Evolutionary conservation across 2,329 filamentous ascomycete species (phyloP), one percentile per base, ranked within the genome.

Genomic region (Beauveria australis): DNA sequence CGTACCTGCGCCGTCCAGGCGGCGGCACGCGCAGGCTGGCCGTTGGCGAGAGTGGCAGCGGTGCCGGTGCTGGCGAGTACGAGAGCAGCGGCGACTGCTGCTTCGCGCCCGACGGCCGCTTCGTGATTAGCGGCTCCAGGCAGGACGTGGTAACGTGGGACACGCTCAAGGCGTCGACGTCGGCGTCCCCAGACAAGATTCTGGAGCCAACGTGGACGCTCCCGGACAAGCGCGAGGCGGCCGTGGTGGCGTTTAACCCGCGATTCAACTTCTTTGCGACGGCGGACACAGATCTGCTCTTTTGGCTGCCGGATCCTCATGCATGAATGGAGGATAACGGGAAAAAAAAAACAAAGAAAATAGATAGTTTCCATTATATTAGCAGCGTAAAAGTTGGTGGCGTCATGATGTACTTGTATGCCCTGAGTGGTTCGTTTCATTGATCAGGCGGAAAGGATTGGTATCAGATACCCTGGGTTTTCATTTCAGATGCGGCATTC

Each of bases 201-300:
- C 71, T 91, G 59, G 81, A 83, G 46, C 89, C 89, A 55, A 81
- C 77, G 51, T 81, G 81, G 73, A 84, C 83, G 52, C 76, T 89
- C 52, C 84, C 88, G 46, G 86, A 88, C 66, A 83, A 82, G 76
- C 85, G 79, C 71, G 86, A 84, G 74, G 85, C 85, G 5, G 89
- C 89, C 1, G 82, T 96, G 14, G 80, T 96, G 47, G 90, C 89
- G 24, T 94, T 92, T 72, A 97, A 97, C 71, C 94, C 92, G 28
- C 83, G 92, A 54, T 94, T 89, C 74, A 97, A 97, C 73, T 87
- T 97, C 77, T 82, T 97, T 66, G 92, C 91, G 9, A 94, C 88
- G 49, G 94, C 91, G 3, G 92, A 97, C 67, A 88, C 88, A 69
- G 92, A 97, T 59, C 78, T 91, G 63, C 75, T 90, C 22, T 90